phyloP scores from a whole-genome alignment of 2,329 filamentous ascomycete species.

The Periconia macrospinosa region DNA sequence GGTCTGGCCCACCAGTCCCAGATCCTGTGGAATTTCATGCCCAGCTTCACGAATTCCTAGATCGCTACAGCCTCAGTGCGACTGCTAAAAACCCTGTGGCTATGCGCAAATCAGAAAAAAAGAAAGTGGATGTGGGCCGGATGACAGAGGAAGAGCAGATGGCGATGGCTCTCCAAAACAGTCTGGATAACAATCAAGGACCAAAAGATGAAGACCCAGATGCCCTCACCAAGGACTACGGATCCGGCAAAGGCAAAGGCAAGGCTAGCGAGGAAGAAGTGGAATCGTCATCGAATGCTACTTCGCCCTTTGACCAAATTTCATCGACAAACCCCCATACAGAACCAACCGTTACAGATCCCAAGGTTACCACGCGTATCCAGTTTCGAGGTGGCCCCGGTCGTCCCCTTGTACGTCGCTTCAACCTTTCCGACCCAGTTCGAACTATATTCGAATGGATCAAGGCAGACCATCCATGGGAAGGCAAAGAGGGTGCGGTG shows the following conservation, averaged over 20 bases:
- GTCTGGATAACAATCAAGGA: slow-evolving; percentile 62
- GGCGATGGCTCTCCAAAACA: slow-evolving; percentile 89
- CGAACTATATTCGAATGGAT: slow-evolving; percentile 93
- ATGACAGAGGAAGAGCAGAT: slow-evolving; percentile 99
- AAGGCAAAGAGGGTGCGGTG: slow-evolving; percentile 73
- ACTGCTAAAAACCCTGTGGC: slow-evolving; percentile 93
- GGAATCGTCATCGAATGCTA: slow-evolving; percentile 35
- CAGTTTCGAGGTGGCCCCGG: slow-evolving; percentile 78
- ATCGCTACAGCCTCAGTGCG: slow-evolving; percentile 86
- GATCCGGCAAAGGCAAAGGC: slow-evolving; percentile 58
- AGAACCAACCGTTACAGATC: slow-evolving; percentile 70
- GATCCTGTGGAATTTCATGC: slow-evolving; percentile 79
- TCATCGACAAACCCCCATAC: slow-evolving; percentile 71
- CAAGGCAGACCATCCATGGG: slow-evolving; percentile 78
- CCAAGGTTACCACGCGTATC: slow-evolving; percentile 77
- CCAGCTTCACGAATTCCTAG: slow-evolving; percentile 93
- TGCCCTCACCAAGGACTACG: slow-evolving; percentile 71
- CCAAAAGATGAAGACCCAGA: slow-evolving; percentile 78
- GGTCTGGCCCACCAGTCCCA: slow-evolving; percentile 83
- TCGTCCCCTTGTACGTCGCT: slow-evolving; percentile 82
- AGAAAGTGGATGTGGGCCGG: slow-evolving; percentile 73
- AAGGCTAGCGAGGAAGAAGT: slow-evolving; percentile 27
- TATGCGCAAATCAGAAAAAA: slow-evolving; percentile 71
- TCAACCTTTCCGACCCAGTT: slow-evolving; percentile 74
- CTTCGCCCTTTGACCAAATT: slow-evolving; percentile 68